Conservation (phyloP, 1,284 basidiomycete species). For the Peniophora sp. region DNA sequence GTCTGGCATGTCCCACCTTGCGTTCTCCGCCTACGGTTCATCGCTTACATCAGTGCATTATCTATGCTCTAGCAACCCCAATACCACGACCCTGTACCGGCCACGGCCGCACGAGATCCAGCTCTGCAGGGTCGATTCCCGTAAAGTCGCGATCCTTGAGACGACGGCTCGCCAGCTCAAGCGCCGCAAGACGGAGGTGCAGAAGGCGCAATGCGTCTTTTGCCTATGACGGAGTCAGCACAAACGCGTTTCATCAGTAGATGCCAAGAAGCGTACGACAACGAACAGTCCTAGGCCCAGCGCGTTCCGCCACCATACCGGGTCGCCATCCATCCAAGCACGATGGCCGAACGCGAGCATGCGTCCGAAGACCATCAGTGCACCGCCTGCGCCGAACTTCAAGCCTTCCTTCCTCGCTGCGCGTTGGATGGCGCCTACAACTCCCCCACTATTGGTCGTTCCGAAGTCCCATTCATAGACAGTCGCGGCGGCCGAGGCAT, state of each 20-base stretch:
- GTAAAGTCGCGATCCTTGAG: constrained; percentile 62
- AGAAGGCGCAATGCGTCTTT: constrained; percentile 60
- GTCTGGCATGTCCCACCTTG: too few species aligned
- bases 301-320: constrained; percentile 75
- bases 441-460: background rate
- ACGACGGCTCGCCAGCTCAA: constrained; percentile 55
- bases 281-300: constrained; percentile 63
- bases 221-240: constrained; percentile 32
- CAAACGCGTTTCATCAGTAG: background rate
- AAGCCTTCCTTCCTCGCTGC: background rate
- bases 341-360: constrained; percentile 47
- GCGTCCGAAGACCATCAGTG: constrained; percentile 21
- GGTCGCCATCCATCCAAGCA: constrained; percentile 58
- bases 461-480: constrained; percentile 1
- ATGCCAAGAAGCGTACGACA: constrained; percentile 35
- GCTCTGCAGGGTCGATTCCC: constrained; percentile 54
- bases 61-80: constrained; percentile 6
- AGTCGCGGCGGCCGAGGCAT: background rate
- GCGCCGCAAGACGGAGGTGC: constrained; percentile 60
- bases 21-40: too few species aligned
- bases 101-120: constrained; percentile 48
- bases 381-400: background rate
- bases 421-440: background rate
- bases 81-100: background rate
- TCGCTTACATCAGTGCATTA: constrained; percentile 9